phyloP scores from a whole-genome alignment of 805 yeast genomes.

The Pichia manshurica region DNA sequence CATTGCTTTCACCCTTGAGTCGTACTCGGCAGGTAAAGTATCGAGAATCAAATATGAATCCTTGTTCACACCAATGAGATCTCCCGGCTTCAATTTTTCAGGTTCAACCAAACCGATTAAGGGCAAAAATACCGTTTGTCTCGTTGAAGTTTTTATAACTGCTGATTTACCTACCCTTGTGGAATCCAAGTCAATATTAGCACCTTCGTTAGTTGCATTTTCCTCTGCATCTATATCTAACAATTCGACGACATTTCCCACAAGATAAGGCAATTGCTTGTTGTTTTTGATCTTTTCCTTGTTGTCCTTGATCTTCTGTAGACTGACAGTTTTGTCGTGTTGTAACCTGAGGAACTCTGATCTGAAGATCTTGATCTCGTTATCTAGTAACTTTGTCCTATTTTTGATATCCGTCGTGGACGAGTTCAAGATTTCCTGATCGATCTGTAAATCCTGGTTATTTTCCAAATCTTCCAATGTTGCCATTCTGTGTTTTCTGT shows the following conservation, averaged over 20 bases:
- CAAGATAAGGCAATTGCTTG: slow-evolving; percentile 91
- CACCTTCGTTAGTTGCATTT: slow-evolving; percentile 84
- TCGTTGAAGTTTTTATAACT: slow-evolving; percentile 92
- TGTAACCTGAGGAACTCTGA: slow-evolving; percentile 85
- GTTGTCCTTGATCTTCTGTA: slow-evolving; percentile 90
- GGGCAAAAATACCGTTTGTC: slow-evolving; percentile 96
- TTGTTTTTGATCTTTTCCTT: slow-evolving; percentile 94
- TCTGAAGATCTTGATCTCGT: slow-evolving; percentile 91
- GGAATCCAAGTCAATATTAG: slow-evolving; percentile 89
- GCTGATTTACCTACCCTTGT: slow-evolving; percentile 95
- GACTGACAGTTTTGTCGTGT: slow-evolving; percentile 91
- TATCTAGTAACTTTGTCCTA: slow-evolving; percentile 82
- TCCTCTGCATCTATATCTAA: slow-evolving; percentile 82
- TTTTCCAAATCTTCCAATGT: slow-evolving; percentile 77
- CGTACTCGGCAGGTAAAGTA: slow-evolving; percentile 95
- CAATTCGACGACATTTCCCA: slow-evolving; percentile 93
- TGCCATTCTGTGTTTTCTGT: slow-evolving; percentile 47
- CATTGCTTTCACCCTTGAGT: slow-evolving; percentile 96
- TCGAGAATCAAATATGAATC: slow-evolving; percentile 92
- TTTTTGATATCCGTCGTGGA: slow-evolving; percentile 80
- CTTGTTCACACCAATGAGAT: slow-evolving; percentile 94
- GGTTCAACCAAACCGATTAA: slow-evolving; percentile 94
- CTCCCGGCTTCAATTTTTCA: slow-evolving; percentile 89
- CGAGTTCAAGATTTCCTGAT: slow-evolving; percentile 71
- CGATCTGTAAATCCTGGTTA: slow-evolving; percentile 55